These are phyloP conservation scores for Gossypium anomalum DNA, from an alignment of 345 rosid species.

Conservation along the genomic window DNA sequence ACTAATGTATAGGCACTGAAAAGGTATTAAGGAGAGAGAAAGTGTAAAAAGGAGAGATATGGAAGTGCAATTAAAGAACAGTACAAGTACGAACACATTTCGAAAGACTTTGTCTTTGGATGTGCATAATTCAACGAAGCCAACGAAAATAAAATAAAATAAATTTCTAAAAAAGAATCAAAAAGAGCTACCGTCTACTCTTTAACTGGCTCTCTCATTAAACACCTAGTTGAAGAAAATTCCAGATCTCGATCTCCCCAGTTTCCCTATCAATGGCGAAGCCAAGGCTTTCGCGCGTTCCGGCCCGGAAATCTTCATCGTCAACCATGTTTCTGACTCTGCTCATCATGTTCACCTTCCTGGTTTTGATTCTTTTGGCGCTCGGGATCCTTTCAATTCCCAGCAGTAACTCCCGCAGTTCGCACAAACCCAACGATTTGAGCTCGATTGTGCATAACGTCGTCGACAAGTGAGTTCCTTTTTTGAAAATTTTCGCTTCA, in stretches of 20 bases:
- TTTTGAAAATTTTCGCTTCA: neutral
- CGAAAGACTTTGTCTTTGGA: neutral
- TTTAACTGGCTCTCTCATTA: neutral
- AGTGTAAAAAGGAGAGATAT: neutral
- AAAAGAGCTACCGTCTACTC: neutral
- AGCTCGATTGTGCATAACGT: slow-evolving; percentile 53
- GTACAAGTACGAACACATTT: neutral
- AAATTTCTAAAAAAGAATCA: neutral
- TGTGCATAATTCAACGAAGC: neutral
- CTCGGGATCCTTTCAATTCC: slow-evolving; percentile 74
- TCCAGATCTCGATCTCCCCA: slow-evolving; percentile 11
- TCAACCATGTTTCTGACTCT: slow-evolving; percentile 48
- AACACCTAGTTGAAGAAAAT: slow-evolving; percentile 1
- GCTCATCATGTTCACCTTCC: slow-evolving; percentile 59
- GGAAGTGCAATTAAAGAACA: neutral
- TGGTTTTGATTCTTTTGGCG: slow-evolving; percentile 60
- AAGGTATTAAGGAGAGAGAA: neutral
- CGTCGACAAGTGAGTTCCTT: slow-evolving; percentile 30
- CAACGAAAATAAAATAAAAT: neutral
- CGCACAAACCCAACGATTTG: slow-evolving; percentile 66
- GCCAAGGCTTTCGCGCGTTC: slow-evolving; percentile 50
- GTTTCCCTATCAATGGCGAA: slow-evolving; percentile 44
- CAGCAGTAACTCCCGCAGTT: slow-evolving; percentile 40
- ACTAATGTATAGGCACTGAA: neutral
- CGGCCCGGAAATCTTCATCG: slow-evolving; percentile 50